Conservation (phyloP, 2,329 filamentous ascomycete species). For the Venturia effusa region DNA sequence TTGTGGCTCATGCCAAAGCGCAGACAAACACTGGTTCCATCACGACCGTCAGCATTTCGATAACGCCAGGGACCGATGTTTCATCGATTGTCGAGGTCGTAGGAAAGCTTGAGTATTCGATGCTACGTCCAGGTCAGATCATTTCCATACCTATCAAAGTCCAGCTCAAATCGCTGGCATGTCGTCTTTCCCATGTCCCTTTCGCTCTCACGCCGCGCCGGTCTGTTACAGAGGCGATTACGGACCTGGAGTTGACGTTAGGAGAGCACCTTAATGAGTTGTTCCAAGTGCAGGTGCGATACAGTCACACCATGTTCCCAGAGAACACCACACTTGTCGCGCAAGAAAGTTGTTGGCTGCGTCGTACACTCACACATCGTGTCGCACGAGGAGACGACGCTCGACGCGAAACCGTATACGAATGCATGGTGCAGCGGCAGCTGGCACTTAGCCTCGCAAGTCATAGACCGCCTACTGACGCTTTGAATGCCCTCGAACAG, state of each 20-base stretch:
- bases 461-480: not conserved
- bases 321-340: not conserved
- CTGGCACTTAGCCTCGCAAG: slow-evolving; percentile 2
- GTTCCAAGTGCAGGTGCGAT: slow-evolving; percentile 5
- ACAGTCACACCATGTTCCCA: slow-evolving; percentile 9
- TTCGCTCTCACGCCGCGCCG: not conserved
- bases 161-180: slow-evolving; percentile 2
- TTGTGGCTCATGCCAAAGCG: slow-evolving; percentile 1
- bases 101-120: not conserved
- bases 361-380: not conserved
- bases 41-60: not conserved
- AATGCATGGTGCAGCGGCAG: slow-evolving; percentile 1
- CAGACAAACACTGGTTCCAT: slow-evolving; percentile 3
- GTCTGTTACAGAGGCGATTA: slow-evolving; percentile 4
- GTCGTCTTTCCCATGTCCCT: not conserved
- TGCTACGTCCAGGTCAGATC: slow-evolving; percentile 1
- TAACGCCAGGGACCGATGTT: not conserved
- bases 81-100: not conserved
- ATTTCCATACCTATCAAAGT: slow-evolving; percentile 6
- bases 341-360: slow-evolving; percentile 8
- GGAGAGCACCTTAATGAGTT: slow-evolving; percentile 9
- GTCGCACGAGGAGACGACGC: not conserved
- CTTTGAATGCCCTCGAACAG: not conserved
- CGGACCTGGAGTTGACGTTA: slow-evolving; percentile 8
- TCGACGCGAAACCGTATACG: not conserved